phyloP scores from a whole-genome alignment of 495 filamentous ascomycete genomes.

The Talaromyces thailandensis region DNA sequence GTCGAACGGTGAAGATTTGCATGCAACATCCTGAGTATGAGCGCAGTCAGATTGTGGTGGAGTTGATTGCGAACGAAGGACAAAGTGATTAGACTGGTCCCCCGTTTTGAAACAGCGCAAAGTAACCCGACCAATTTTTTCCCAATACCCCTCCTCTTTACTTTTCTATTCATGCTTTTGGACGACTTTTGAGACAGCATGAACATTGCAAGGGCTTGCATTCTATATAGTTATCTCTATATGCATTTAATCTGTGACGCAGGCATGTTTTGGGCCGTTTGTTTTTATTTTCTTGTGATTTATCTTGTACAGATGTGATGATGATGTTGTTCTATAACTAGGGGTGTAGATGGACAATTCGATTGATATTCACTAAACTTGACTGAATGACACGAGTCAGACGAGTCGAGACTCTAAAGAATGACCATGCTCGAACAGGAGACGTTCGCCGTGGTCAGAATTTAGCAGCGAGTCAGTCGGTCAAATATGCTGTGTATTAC shows the following conservation, averaged over 20 bases:
- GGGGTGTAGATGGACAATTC: not conserved
- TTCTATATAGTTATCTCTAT: not conserved
- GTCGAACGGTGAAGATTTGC: conserved; percentile 76
- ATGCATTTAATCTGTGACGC: not conserved
- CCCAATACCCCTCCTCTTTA: not conserved
- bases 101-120: not conserved
- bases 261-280: not conserved
- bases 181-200: not conserved
- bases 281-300: not conserved
- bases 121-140: too few species aligned
- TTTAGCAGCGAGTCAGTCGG: not conserved
- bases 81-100: conserved; percentile 54
- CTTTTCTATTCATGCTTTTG: not conserved
- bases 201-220: not conserved
- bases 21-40: conserved; percentile 89
- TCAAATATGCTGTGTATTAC: not conserved
- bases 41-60: conserved; percentile 76
- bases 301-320: not conserved
- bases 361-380: too few species aligned
- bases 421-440: not conserved
- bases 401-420: too few species aligned
- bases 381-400: too few species aligned
- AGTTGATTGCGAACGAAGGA: conserved; percentile 91
- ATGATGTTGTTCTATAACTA: not conserved
- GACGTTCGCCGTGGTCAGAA: not conserved